phyloP scores from a whole-genome alignment of 768 basidiomycete species.

The Tubosaeta sp. region DNA sequence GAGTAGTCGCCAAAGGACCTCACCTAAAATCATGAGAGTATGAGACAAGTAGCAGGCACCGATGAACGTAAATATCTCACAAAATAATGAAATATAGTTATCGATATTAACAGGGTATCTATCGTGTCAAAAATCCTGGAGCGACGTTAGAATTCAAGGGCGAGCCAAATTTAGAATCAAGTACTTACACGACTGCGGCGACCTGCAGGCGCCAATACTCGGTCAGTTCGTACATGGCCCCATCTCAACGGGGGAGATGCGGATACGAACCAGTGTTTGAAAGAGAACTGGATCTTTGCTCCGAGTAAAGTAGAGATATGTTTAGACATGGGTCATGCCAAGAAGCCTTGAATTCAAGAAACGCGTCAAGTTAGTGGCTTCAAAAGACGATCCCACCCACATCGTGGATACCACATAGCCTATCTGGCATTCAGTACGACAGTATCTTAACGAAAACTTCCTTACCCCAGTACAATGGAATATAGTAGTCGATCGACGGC shows the following conservation, averaged over 20 bases:
- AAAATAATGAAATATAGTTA: constrained; percentile 1
- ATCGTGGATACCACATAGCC: constrained; percentile 8
- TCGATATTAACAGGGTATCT: neutral
- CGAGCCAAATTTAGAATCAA: neutral
- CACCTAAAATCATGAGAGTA: neutral
- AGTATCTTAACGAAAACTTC: neutral
- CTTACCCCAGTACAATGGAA: constrained; percentile 9
- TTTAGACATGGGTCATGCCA: constrained; percentile 5
- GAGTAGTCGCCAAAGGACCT: constrained; percentile 1
- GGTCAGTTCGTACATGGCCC: neutral
- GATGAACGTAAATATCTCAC: neutral
- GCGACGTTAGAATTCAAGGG: neutral
- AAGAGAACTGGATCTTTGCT: constrained; percentile 1
- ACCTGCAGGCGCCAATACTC: constrained; percentile 1
- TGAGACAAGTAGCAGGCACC: neutral
- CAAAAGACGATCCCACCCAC: neutral
- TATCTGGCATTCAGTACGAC: neutral
- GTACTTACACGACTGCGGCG: neutral
- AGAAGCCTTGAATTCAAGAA: constrained; percentile 1
- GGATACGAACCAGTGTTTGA: neutral
- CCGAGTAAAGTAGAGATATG: constrained; percentile 2
- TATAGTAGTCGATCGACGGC: neutral
- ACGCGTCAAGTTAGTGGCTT: neutral
- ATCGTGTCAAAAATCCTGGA: neutral
- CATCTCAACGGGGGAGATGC: neutral